Base-by-base conservation (phyloP, 257 asterid genomes). In the Oldenlandia corymbosa region DNA sequence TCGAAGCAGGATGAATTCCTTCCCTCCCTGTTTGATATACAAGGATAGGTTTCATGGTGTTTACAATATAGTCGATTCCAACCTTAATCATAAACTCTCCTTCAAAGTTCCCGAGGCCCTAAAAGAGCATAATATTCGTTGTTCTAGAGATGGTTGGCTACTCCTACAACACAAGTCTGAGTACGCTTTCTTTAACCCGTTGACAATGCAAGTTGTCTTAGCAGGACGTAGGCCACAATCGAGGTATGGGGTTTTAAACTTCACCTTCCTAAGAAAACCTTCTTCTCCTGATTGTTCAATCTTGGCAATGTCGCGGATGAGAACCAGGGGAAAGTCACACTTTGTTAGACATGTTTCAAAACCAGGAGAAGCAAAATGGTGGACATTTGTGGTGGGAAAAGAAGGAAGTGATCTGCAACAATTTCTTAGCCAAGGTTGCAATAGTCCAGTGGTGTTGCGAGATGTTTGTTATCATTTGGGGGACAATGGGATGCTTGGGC, bases 131-230 rank as follows among this genome's bases (percentile, higher is more conserved):
- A 39, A 16, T 9, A 36, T 58, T 58, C 16, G 10, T 24, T 39
- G 47, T 18, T 41, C 49, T 21, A 36, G 5, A 23, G 32, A 58
- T 21, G 64, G 49, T 12, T 58, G 64, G 64, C 28, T 58, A 39
- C 31, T 58, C 2, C 7, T 58, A 27, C 37, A 46, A 4, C 10
- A 30, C 16, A 1, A 11, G 5, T 9, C 3, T 8, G 18, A 2
- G 10, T 4, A 10, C 58, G 4, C 20, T 14, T 53, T 53, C 36
- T 53, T 53, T 5, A 51, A 53, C 20, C 58, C 58, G 13, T 26
- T 53, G 3, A 53, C 58, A 53, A 5, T 10, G 18, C 20, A 53
- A 26, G n/a, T 13, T 4, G 32, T 21, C 30, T 34, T 16, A 20
- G 11, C 4, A 39, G 9, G 17, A 6, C 39, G 9, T 34, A 14